phyloP scores from a whole-genome alignment of 495 filamentous ascomycete species.

The Hypoxylon intermedium region DNA sequence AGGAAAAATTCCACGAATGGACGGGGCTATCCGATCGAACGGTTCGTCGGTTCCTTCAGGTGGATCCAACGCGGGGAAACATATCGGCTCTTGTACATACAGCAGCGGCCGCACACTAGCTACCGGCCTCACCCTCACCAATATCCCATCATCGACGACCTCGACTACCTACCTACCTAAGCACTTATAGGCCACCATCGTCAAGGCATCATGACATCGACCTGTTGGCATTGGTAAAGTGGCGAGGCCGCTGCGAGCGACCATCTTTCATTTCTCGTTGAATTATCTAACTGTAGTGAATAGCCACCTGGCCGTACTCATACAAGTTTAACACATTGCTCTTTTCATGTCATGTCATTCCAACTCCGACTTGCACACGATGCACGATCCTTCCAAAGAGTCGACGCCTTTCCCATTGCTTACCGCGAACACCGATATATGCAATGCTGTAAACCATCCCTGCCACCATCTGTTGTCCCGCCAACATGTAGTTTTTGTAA shows the following conservation, averaged over 20 bases:
- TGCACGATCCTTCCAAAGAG: slow-evolving; percentile 24
- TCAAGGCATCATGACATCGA: not conserved
- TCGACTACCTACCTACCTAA: not conserved
- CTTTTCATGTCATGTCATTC: slow-evolving; percentile 6
- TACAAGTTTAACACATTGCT: slow-evolving; percentile 15
- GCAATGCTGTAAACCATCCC: slow-evolving; percentile 21
- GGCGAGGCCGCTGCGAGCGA: slow-evolving; percentile 24
- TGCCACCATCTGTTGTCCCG: not conserved
- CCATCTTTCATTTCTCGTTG: slow-evolving; percentile 29
- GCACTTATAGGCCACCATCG: not conserved
- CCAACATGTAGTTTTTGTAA: not conserved
- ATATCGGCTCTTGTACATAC: slow-evolving; percentile 37
- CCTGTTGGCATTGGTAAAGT: slow-evolving; percentile 7
- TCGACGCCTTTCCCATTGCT: slow-evolving; percentile 8
- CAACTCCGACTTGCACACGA: slow-evolving; percentile 20
- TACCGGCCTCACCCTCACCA: slow-evolving; percentile 21
- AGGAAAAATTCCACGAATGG: not conserved
- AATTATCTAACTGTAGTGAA: slow-evolving; percentile 19
- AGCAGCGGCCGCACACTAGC: not conserved
- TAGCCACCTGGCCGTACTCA: slow-evolving; percentile 10
- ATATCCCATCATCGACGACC: not conserved
- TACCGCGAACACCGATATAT: slow-evolving; percentile 29
- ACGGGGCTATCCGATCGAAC: slow-evolving; percentile 27
- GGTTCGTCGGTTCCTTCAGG: slow-evolving; percentile 18
- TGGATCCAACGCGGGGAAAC: slow-evolving; percentile 36